Evolutionary conservation across 495 filamentous ascomycete species (phyloP).

Genomic region (Tricharina praecox): DNA sequence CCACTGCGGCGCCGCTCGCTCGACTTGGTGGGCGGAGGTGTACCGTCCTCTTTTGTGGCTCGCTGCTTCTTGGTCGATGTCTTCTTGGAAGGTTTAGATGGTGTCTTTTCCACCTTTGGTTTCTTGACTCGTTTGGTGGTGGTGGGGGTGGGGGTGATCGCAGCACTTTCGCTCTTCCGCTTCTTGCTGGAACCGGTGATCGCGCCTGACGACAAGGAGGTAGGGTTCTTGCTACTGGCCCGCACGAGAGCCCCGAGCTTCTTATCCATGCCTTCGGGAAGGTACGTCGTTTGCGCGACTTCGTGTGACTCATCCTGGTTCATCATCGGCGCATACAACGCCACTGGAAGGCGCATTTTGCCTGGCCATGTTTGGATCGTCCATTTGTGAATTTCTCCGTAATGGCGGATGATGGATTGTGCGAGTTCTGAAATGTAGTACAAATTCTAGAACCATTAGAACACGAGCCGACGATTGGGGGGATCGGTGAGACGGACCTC

Average conservation of each 20-base stretch:
- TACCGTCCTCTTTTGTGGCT: not conserved
- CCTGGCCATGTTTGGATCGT: constrained; percentile 63
- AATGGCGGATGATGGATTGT: constrained; percentile 63
- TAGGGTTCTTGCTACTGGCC: constrained; percentile 26
- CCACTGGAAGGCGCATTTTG: constrained; percentile 62
- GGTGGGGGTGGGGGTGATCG: constrained; percentile 2
- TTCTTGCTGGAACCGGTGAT: constrained; percentile 10
- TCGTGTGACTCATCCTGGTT: constrained; percentile 64
- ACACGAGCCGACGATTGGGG: not conserved
- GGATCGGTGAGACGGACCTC: constrained; percentile 26
- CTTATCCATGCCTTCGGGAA: constrained; percentile 64
- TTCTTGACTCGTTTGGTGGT: no score
- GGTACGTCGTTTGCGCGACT: constrained; percentile 65
- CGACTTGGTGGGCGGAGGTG: constrained; percentile 9
- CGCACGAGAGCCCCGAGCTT: constrained; percentile 26
- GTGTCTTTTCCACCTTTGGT: constrained; percentile 5
- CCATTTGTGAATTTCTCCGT: constrained; percentile 55
- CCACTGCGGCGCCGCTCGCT: constrained; percentile 29
- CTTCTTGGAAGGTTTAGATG: constrained; percentile 15
- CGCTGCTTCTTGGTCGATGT: constrained; percentile 29
- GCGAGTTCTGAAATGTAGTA: constrained; percentile 83
- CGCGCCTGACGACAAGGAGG: constrained; percentile 22
- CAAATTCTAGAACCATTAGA: constrained; percentile 33
- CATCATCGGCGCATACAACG: constrained; percentile 55
- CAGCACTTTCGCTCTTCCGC: constrained; percentile 14